Evolutionary conservation across 257 asterid genomes (phyloP).

Genomic region (Mentha longifolia): DNA sequence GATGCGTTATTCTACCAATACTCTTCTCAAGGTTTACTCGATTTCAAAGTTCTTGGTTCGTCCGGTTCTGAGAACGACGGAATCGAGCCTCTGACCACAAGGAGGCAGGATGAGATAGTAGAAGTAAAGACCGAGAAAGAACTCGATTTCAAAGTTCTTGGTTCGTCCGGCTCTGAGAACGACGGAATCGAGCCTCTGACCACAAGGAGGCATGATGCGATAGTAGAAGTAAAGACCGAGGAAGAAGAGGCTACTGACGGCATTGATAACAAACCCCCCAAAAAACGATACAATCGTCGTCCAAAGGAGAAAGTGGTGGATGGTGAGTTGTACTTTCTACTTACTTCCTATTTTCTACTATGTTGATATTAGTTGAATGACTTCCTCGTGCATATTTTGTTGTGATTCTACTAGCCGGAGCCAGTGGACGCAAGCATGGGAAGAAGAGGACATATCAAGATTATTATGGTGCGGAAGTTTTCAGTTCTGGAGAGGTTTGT

Average conservation of each 20-base stretch:
- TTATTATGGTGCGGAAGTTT: conserved; percentile 31
- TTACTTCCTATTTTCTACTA: background rate
- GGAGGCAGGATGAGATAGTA: background rate
- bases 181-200: background rate
- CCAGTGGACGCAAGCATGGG: background rate
- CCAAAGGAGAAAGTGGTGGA: background rate
- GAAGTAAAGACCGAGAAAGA: background rate
- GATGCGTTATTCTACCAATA: conserved; percentile 30
- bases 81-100: background rate
- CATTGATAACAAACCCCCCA: background rate
- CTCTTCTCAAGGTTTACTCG: conserved; percentile 16
- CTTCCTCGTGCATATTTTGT: too few relatives aligned
- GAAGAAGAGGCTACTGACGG: background rate
- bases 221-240: background rate
- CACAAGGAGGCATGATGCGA: background rate
- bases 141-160: conserved; percentile 30
- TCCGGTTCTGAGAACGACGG: conserved; percentile 6
- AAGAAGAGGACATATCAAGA: conserved; percentile 15
- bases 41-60: conserved; percentile 23
- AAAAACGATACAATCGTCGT: background rate
- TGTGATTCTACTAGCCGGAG: background rate
- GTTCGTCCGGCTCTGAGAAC: conserved; percentile 1
- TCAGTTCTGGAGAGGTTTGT: conserved; percentile 24
- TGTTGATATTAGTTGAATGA: background rate
- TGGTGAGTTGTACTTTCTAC: background rate